Base-by-base conservation (phyloP, 176 grass and related monocot species). In the Guadua angustifolia region DNA sequence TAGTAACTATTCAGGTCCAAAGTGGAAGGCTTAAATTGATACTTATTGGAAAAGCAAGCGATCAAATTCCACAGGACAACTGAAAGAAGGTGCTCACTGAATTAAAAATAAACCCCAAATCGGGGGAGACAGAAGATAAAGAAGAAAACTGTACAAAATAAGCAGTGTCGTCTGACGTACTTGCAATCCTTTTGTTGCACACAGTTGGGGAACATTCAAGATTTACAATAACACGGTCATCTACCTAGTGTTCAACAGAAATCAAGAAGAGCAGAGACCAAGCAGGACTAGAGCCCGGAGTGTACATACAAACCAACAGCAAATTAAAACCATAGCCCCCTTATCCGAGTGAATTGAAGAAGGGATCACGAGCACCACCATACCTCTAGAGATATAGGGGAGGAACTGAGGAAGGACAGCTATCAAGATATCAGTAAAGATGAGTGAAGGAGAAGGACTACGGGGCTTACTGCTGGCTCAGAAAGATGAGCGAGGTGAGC, bases 171-270 rank as follows among this genome's bases (percentile, higher is more conserved):
- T 68, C 39, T 73, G 58, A 65, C 40, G 21, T 24, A 52, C 57
- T 24, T 29, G 74, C 24, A 73, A 47, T 65, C 38, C 26, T 70
- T 66, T 52, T 52, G 71, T 63, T 71, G 64, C 38, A 17, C 16
- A 63, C 78, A 82, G 71, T 74, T 63, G 53, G 71, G 36, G 46
- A 78, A 50, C 83, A 86, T 50, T 74, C 66, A 86, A 82, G 79
- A 66, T 78, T 71, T 42, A 77, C 57, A 86, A 26, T 58, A 72
- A 69, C 65, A 86, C 65, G 52, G 63, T 52, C 36, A 77, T 65
- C 56, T 35, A 55, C 66, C 53, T 49, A 39, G 66, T 49, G 25
- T 57, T 77, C 49, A 45, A 56, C 39, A 42, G n/a, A 59, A 85
- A 81, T 55, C 64, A 82, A 71, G 80, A 63, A 66, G 71, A 46